A percentile compares a stretch with the other conserved stretches of the same genome.
Evolutionary conservation across 2,329 filamentous ascomycete species (phyloP).

Genomic region (Chaetomium globosum): DNA sequence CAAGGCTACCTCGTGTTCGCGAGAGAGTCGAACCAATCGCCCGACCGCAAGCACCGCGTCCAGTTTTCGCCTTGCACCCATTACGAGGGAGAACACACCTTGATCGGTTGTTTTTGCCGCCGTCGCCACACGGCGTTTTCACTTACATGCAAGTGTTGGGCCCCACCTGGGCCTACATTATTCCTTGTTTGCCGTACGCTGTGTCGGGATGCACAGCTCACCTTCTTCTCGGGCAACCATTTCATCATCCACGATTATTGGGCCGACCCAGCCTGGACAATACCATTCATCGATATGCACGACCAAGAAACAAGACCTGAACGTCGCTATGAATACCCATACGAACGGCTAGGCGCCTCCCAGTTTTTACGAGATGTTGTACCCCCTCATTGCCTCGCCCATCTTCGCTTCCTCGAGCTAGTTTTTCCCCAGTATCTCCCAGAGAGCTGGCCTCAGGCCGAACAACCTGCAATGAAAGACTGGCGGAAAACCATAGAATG

Average conservation of each 20-base stretch:
- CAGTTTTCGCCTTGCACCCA: not conserved
- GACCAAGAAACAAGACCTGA: too few relatives aligned
- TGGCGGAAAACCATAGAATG: conserved; percentile 16
- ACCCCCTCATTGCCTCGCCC: conserved; percentile 14
- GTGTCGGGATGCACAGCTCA: conserved; percentile 17
- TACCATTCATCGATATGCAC: not conserved
- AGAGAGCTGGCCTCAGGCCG: not conserved
- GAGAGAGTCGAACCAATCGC: not conserved
- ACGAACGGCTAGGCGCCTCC: conserved; percentile 10
- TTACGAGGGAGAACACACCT: not conserved
- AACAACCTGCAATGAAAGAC: conserved; percentile 15
- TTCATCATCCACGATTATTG: conserved; percentile 23
- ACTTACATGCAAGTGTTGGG: conserved; percentile 13
- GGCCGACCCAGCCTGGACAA: not conserved
- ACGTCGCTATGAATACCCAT: conserved; percentile 2
- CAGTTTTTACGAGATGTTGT: conserved; percentile 14
- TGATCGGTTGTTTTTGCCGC: conserved; percentile 10
- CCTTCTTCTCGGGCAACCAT: conserved; percentile 25
- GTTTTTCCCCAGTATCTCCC: conserved; percentile 17
- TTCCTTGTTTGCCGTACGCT: conserved; percentile 15
- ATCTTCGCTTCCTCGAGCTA: conserved; percentile 23
- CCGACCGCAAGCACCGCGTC: not conserved
- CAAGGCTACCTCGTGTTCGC: not conserved
- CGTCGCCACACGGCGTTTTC: conserved; percentile 20
- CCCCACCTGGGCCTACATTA: conserved; percentile 3